A percentile compares a stretch with the other conserved stretches of the same genome.
Conservation (phyloP, 2,329 filamentous ascomycete genomes). For the Fusarium albosuccineum region DNA sequence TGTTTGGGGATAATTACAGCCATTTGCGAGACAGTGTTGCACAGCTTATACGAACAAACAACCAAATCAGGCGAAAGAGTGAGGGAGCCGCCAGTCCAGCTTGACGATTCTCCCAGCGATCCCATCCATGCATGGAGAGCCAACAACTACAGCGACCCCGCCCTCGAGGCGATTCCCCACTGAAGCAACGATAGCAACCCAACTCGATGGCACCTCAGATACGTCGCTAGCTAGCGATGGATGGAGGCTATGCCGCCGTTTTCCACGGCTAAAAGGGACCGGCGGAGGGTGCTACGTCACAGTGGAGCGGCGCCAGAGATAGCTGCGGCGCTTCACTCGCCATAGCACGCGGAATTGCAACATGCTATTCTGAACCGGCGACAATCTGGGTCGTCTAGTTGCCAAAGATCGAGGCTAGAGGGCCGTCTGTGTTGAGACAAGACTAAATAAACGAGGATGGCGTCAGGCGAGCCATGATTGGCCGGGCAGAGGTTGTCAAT, state of each 20-base stretch:
- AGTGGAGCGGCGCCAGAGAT: neutral
- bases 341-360: neutral
- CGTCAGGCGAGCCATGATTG: constrained; percentile 20
- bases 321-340: constrained; percentile 15
- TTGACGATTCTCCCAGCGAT: too few relatives aligned
- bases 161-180: constrained; percentile 21
- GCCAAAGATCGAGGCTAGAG: constrained; percentile 11
- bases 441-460: constrained; percentile 13
- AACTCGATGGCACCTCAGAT: too few relatives aligned
- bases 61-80: neutral
- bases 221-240: neutral
- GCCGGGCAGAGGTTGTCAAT: constrained; percentile 3
- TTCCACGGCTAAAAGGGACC: constrained; percentile 16
- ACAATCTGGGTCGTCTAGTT: neutral
- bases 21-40: neutral
- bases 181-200: constrained; percentile 23
- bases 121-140: neutral
- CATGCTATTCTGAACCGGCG: neutral
- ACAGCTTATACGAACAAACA: neutral
- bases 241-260: constrained; percentile 27
- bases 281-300: constrained; percentile 10
- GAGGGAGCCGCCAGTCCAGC: neutral
- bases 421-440: neutral
- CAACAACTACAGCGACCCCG: neutral
- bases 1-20: too few relatives aligned